phyloP scores from a whole-genome alignment of 2,329 filamentous ascomycete species.

The Phyllosticta citriasiana region DNA sequence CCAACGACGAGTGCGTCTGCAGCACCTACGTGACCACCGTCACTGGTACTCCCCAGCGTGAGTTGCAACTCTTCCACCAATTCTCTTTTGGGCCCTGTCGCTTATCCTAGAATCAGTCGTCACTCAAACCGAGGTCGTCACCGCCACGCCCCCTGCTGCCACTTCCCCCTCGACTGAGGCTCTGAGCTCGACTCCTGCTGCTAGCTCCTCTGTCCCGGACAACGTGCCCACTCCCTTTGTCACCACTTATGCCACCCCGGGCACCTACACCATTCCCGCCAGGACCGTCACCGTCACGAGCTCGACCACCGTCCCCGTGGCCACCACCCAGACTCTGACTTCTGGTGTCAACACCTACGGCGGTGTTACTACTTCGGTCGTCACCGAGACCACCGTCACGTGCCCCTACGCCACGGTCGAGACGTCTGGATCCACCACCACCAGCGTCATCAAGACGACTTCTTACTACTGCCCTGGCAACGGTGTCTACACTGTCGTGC shows the following conservation, averaged over 20 bases:
- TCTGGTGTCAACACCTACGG: conserved; percentile 59
- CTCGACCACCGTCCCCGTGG: conserved; percentile 57
- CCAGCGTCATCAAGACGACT: conserved; percentile 58
- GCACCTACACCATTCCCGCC: conserved; percentile 66
- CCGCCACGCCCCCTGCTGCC: background rate
- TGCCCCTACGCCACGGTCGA: conserved; percentile 60
- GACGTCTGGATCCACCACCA: conserved; percentile 48
- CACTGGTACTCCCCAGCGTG: conserved; percentile 57
- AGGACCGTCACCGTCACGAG: conserved; percentile 59
- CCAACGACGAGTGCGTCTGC: conserved; percentile 52
- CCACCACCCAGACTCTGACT: conserved; percentile 51
- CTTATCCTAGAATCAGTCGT: conserved; percentile 1
- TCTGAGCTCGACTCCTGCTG: background rate
- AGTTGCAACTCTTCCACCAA: conserved; percentile 17
- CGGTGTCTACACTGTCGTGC: conserved; percentile 67
- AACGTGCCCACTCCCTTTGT: conserved; percentile 31
- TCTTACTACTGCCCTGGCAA: conserved; percentile 63
- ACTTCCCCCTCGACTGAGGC: background rate
- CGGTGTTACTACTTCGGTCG: conserved; percentile 62
- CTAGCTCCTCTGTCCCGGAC: background rate
- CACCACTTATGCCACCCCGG: conserved; percentile 52
- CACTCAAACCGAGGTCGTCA: background rate
- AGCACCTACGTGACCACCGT: conserved; percentile 64
- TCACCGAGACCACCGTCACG: conserved; percentile 54
- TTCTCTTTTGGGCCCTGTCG: background rate